Evolutionary conservation across 2,329 filamentous ascomycete genomes (phyloP), one percentile per base, ranked within the genome.

Genomic region (Amylocarpus encephaloides): DNA sequence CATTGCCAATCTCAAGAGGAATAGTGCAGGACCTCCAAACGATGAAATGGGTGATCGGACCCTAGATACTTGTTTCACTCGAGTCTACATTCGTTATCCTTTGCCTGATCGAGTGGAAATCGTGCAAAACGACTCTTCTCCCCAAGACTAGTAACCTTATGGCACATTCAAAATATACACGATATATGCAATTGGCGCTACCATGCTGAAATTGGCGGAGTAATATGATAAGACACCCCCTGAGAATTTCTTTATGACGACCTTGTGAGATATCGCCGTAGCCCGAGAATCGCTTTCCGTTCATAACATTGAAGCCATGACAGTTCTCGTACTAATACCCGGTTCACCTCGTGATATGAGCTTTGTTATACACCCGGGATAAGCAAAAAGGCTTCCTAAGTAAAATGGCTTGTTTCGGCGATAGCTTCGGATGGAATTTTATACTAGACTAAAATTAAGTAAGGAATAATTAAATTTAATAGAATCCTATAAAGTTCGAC

Each of bases 301-400:
- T 0, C 69, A 77, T 18, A 77, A 77, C 39, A 72, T 77, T 13
- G 73, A 77, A 55, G 73, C 74, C 10, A 77, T 77, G 71, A 68
- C 73, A 0, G 64, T 78, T 12, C 46, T 58, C 13, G 73, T 76
- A 2, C 62, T 77, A n/a, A n/a, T n/a, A n/a, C n/a, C n/a, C n/a
- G n/a, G n/a, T n/a, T n/a, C n/a, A n/a, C n/a, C n/a, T n/a, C n/a
- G n/a, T n/a, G n/a, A n/a, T n/a, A n/a, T n/a, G n/a, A n/a, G n/a
- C n/a, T n/a, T n/a, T n/a, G n/a, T n/a, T n/a, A n/a, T n/a, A n/a
- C n/a, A n/a, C n/a, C n/a, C n/a, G n/a, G n/a, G n/a, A n/a, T n/a
- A n/a, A n/a, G n/a, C n/a, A n/a, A n/a, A n/a, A n/a, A n/a, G n/a
- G n/a, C n/a, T n/a, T n/a, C n/a, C n/a, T n/a, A n/a, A n/a, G n/a